Evolutionary conservation across 768 basidiomycete genomes (phyloP).

Genomic region (Postia placenta): DNA sequence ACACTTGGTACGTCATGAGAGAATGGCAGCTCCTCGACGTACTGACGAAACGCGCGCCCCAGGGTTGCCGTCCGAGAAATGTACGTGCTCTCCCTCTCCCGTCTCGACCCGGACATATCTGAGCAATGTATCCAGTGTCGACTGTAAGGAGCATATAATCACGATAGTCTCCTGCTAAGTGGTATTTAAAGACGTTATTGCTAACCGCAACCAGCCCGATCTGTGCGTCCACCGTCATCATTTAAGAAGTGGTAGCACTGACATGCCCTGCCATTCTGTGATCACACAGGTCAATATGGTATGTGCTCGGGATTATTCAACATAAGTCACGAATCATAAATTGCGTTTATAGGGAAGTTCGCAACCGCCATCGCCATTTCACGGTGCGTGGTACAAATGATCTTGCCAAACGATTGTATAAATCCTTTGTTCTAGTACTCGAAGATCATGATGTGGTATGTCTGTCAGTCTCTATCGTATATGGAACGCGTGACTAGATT

Average conservation of each 20-base stretch:
- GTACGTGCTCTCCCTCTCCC: constrained; percentile 8
- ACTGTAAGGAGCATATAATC: constrained; percentile 43
- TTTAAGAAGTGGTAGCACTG: constrained; percentile 1
- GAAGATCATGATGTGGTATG: constrained; percentile 90
- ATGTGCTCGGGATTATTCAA: too few relatives aligned
- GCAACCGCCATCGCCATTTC: constrained; percentile 79
- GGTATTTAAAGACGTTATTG: constrained; percentile 55
- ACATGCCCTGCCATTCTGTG: too few relatives aligned
- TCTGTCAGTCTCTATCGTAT: constrained; percentile 1
- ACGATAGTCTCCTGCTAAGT: too few relatives aligned
- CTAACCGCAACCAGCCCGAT: constrained; percentile 68
- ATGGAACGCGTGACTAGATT: neutral
- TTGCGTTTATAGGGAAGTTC: constrained; percentile 67
- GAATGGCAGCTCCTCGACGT: neutral
- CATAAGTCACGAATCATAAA: neutral
- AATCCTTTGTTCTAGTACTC: constrained; percentile 59
- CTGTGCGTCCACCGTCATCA: constrained; percentile 42
- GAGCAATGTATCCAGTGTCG: constrained; percentile 63
- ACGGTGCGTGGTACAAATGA: constrained; percentile 45
- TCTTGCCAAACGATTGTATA: too few relatives aligned
- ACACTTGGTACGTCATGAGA: constrained; percentile 40
- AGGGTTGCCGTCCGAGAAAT: constrained; percentile 25
- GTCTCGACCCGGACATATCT: neutral
- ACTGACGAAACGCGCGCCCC: neutral
- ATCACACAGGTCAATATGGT: too few relatives aligned